Conservation (phyloP, 352 stramenopile genomes). For the Plasmopara halstedii region DNA sequence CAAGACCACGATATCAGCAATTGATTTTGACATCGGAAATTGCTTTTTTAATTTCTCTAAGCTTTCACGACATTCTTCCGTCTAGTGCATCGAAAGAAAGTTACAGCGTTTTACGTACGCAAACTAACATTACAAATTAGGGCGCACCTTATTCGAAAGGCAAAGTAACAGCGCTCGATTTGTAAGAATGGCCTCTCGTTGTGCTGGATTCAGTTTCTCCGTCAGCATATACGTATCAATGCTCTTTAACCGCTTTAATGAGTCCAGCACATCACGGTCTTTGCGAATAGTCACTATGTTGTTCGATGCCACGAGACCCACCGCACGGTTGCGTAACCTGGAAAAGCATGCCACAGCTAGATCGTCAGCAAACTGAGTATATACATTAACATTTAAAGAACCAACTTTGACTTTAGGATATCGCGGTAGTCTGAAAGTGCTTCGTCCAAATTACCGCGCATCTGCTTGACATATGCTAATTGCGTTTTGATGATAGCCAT, state of each 20-base stretch:
- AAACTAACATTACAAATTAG: not conserved
- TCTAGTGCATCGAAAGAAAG: slow-evolving; percentile 20
- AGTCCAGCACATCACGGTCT: slow-evolving; percentile 75
- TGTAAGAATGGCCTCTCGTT: slow-evolving; percentile 68
- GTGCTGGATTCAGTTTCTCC: slow-evolving; percentile 48
- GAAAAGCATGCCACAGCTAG: not conserved
- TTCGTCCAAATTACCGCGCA: slow-evolving; percentile 56
- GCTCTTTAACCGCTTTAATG: slow-evolving; percentile 71
- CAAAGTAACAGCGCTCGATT: slow-evolving; percentile 69
- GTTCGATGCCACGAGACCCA: slow-evolving; percentile 64
- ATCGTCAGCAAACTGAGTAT: not conserved
- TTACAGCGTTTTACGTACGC: not conserved
- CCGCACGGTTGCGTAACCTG: slow-evolving; percentile 55
- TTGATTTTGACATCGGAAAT: slow-evolving; percentile 48
- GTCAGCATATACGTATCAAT: slow-evolving; percentile 43
- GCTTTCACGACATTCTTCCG: slow-evolving; percentile 53
- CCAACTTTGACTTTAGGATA: slow-evolving; percentile 66
- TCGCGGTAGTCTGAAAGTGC: slow-evolving; percentile 70
- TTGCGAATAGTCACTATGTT: slow-evolving; percentile 79
- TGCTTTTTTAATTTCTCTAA: slow-evolving; percentile 45
- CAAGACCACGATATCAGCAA: slow-evolving; percentile 57
- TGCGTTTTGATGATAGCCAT: slow-evolving; percentile 67
- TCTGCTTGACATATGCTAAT: slow-evolving; percentile 72
- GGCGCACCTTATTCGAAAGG: slow-evolving; percentile 62
- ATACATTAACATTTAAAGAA: not conserved